Base-by-base conservation (phyloP, 225 moss, liverwort and hornwort genomes). In the Rhytidiadelphus loreus region DNA sequence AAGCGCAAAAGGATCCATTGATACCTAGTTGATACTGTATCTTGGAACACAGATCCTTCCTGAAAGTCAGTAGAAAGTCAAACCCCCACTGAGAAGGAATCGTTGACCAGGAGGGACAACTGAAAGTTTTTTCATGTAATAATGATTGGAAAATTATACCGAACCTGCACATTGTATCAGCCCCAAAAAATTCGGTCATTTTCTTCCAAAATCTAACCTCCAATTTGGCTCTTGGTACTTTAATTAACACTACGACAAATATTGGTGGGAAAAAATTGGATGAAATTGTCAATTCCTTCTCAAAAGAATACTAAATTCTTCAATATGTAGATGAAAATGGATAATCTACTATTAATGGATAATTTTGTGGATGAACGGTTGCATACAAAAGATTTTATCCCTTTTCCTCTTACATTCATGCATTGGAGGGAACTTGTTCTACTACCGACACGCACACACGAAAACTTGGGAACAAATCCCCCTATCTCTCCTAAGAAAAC, bases 391-490 rank as follows among this genome's bases (percentile, higher is more conserved):
- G 24, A 39, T 43, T 71, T 3, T 26, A 43, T 16, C 9, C 26
- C 16, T 41, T 71, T 70, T 2, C 2, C 1, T 3, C 9, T 25
- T 41, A 8, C 1, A 14, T 41, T 41, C 13, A 13, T 69, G 6
- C 24, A 69, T 69, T 69, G 0, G 1, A 1, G 3, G 7, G 12
- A 12, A 21, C 37, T 37, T 0, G 0, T 12, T 66, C 11, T 21
- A 11, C 37, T 0, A 37, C 11, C 16, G 22, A 64, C n/a, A n/a
- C n/a, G n/a, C n/a, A n/a, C n/a, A n/a, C n/a, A n/a, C n/a, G n/a
- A n/a, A n/a, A n/a, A n/a, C n/a, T n/a, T n/a, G n/a, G n/a, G n/a
- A n/a, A n/a, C n/a, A n/a, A n/a, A n/a, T n/a, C n/a, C n/a, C n/a
- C n/a, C n/a, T n/a, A n/a, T n/a, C n/a, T n/a, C n/a, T n/a, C 8